phyloP scores from a whole-genome alignment of 306 rosid genomes.

The barrel medic (Medicago truncatula) region MtrunA17r5.0-ANR NC_053042.1:46692501-46693000 shows the following conservation, averaged over 20 bases:
- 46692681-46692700: constrained; percentile 15
- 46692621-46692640: constrained; percentile 27
- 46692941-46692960: constrained; percentile 21
- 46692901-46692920: neutral
- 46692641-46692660: neutral
- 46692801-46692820: neutral
- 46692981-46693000: neutral
- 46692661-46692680: constrained; percentile 1
- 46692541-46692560: constrained; percentile 62
- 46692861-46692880: constrained; percentile 7
- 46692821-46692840: neutral
- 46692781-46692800: constrained; percentile 16
- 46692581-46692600: constrained; percentile 26
- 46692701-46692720: neutral
- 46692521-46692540: constrained; percentile 91
- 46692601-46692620: constrained; percentile 31
- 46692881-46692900: neutral
- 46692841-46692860: neutral
- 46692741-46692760: neutral
- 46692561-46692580: constrained; percentile 33
- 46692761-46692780: constrained; percentile 1
- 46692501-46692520: constrained; percentile 93
- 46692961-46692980: constrained; percentile 1
- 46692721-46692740: constrained; percentile 2
- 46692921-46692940: constrained; percentile 15